A percentile compares a stretch with the other conserved stretches of the same genome.
Evolutionary conservation across 169 alveolate species (phyloP).

Genomic region (Cytauxzoon felis): DNA sequence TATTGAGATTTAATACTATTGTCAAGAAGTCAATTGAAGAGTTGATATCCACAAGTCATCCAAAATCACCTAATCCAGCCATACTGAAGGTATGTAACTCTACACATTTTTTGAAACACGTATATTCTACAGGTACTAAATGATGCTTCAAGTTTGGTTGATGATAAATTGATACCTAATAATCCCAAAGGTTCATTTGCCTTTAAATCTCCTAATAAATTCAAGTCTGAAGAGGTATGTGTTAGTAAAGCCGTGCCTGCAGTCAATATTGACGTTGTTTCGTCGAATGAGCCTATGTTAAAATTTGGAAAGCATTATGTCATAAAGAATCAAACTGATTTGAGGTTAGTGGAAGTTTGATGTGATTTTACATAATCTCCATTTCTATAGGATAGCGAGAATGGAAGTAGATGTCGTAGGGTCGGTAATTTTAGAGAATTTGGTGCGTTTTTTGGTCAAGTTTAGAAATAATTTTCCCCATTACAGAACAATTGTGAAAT

Average conservation of each 20-base stretch:
- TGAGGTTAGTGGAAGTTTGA: background rate
- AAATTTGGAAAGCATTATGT: background rate
- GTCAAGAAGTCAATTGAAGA: conserved; percentile 3
- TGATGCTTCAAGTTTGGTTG: background rate
- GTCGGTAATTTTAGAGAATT: conserved; percentile 6
- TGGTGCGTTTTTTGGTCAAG: conserved; percentile 4
- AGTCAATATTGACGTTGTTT: background rate
- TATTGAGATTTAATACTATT: background rate
- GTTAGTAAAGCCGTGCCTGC: background rate
- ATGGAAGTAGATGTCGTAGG: conserved; percentile 10
- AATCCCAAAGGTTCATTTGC: background rate
- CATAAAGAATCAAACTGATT: conserved; percentile 6
- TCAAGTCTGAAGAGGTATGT: background rate
- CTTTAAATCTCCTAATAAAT: background rate
- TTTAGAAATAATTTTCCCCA: background rate
- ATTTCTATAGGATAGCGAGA: conserved; percentile 7
- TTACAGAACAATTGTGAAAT: conserved; percentile 34
- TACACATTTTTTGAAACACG: background rate
- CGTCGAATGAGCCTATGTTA: background rate
- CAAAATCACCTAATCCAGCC: conserved; percentile 32
- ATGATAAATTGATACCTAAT: background rate
- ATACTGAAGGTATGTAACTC: conserved; percentile 18
- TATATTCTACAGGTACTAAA: background rate
- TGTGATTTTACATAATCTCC: background rate
- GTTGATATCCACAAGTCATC: background rate